Evolutionary conservation across 306 rosid species (phyloP), one percentile per base, ranked within the genome.

Genomic region (Parietaria judaica): DNA sequence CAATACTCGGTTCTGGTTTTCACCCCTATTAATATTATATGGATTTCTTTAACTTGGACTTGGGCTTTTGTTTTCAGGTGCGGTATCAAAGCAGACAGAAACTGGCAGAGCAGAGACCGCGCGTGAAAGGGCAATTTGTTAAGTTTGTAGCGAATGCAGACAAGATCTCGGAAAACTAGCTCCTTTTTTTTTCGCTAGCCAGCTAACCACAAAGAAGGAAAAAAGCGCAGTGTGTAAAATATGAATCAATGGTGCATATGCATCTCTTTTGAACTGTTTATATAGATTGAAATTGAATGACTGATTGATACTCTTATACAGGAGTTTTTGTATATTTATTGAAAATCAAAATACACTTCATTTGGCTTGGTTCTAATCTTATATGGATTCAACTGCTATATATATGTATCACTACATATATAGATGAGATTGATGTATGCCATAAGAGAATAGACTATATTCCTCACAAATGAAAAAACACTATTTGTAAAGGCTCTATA

Each of bases 71-170:
- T 62, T 69, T 68, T 48, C 68, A 90, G 95, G 85, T 86, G 60
- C 83, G 86, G 35, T 84, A 90, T 54, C 86, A 86, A 61, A 82
- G 86, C 79, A 71, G 95, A 71, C 77, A 90, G 80, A 79, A 53
- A 63, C 72, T 79, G 53, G 94, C 94, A 6, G 95, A 86, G 63
- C 92, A 86, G 53, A 74, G 90, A 14, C 95, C 94, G 38, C 83
- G 86, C 8, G 72, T 79, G 14, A 79, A 81, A 16, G 90, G 90
- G 53, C 90, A 86, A 76, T 89, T 86, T 74, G 79, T 84, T 71
- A 77, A 85, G 58, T 83, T 77, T 60, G 60, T 85, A 9, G 50
- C 74, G 11, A 79, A 72, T 13, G 84, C 79, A 59, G 77, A 61
- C 67, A 45, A 69, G 45, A 74, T 75, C 51, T 72, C 81, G 45